phyloP scores from a whole-genome alignment of 306 rosid species.

The Dryas drummondii region DNA sequence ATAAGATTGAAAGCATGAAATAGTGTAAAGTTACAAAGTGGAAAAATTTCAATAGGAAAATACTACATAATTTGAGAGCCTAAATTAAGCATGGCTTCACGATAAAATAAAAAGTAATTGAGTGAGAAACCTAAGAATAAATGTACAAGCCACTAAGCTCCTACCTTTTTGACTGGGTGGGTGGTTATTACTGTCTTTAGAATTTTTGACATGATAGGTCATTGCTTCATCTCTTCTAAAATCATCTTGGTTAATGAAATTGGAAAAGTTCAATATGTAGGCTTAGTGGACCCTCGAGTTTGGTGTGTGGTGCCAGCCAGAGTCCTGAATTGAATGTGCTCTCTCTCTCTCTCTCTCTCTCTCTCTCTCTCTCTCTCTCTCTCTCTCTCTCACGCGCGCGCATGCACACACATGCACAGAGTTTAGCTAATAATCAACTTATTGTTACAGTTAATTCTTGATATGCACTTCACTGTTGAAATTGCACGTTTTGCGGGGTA shows the following conservation, averaged over 20 bases:
- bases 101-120: too few relatives aligned
- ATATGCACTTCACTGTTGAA: constrained; percentile 98
- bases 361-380: neutral
- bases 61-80: neutral
- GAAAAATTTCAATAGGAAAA: neutral
- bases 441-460: constrained; percentile 79
- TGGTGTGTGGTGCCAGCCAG: neutral
- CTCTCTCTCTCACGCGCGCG: neutral
- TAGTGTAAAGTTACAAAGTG: neutral
- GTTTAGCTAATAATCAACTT: constrained; percentile 5
- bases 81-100: too few relatives aligned
- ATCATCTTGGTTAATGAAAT: neutral
- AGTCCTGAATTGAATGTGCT: neutral
- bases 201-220: neutral
- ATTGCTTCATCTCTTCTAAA: neutral
- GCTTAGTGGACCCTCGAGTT: neutral
- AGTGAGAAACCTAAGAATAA: too few relatives aligned
- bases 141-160: neutral
- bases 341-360: neutral
- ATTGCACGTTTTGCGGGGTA: constrained; percentile 90
- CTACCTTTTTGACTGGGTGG: neutral
- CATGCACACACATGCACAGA: neutral
- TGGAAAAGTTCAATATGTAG: too few relatives aligned
- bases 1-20: neutral
- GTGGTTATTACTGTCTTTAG: neutral